phyloP scores from a whole-genome alignment of 768 basidiomycete genomes.

The Boletus fagicola region DNA sequence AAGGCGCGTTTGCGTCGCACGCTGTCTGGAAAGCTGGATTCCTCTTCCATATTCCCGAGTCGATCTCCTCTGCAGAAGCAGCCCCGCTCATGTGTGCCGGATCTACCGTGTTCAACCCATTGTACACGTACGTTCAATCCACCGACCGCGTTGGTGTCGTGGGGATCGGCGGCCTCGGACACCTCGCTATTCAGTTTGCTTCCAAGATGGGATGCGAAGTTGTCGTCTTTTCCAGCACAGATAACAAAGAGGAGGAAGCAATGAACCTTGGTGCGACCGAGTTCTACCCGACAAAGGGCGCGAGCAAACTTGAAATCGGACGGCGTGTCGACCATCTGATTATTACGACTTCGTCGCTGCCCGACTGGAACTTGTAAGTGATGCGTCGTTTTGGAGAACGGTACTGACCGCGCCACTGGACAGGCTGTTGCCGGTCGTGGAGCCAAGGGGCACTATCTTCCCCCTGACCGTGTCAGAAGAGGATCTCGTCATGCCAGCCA shows the following conservation, averaged over 20 bases:
- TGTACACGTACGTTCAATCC: constrained; percentile 26
- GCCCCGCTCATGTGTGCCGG: constrained; percentile 40
- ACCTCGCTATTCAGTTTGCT: constrained; percentile 40
- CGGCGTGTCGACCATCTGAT: constrained; percentile 32
- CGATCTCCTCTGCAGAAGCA: constrained; percentile 30
- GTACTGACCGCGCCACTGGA: background rate
- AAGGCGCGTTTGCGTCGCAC: constrained; percentile 37
- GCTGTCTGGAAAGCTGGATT: constrained; percentile 36
- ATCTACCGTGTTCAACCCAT: constrained; percentile 32
- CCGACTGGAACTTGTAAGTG: constrained; percentile 34
- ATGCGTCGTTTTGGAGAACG: background rate
- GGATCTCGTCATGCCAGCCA: constrained; percentile 24
- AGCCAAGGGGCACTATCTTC: constrained; percentile 23
- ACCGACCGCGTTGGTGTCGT: constrained; percentile 36
- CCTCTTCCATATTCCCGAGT: constrained; percentile 36
- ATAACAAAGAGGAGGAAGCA: constrained; percentile 35
- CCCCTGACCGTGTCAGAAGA: constrained; percentile 26
- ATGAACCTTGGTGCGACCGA: constrained; percentile 34
- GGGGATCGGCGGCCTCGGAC: constrained; percentile 38
- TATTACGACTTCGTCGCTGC: constrained; percentile 30
- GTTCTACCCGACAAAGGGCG: constrained; percentile 33
- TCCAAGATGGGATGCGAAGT: constrained; percentile 41
- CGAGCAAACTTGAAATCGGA: constrained; percentile 25
- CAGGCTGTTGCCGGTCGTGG: constrained; percentile 30
- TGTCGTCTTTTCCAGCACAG: constrained; percentile 35